Percentiles rank a stretch among this genome's conserved stretches.
phyloP scores from a whole-genome alignment of 495 filamentous ascomycete species.

The Talaromyces liani region DNA sequence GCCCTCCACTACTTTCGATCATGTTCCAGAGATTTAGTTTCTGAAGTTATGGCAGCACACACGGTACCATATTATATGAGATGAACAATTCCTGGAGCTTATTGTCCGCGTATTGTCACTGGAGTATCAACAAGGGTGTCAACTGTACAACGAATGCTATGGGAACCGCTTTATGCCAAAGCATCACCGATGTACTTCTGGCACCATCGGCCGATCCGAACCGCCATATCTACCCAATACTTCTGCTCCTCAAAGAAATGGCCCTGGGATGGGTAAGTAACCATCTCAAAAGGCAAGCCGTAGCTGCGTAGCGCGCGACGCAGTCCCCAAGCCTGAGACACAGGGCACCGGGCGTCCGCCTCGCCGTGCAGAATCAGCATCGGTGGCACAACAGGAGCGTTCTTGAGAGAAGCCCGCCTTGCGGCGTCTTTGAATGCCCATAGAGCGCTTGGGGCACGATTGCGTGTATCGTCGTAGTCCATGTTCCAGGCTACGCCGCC shows the following conservation, averaged over 20 bases:
- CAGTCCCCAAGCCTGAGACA: conserved; percentile 15
- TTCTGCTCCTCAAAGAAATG: conserved; percentile 14
- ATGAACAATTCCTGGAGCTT: background rate
- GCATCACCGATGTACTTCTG: conserved; percentile 6
- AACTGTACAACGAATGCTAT: background rate
- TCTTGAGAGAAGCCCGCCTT: background rate
- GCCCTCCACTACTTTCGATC: too few relatives aligned
- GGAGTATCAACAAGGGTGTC: background rate
- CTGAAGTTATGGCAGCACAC: background rate
- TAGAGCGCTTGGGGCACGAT: conserved; percentile 14
- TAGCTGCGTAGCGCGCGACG: conserved; percentile 12
- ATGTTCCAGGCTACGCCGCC: conserved; percentile 17
- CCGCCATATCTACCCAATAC: conserved; percentile 13
- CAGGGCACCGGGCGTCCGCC: conserved; percentile 14
- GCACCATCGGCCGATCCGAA: conserved; percentile 5
- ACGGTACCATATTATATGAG: background rate
- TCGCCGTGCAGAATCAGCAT: conserved; percentile 20
- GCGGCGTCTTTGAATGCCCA: conserved; percentile 14
- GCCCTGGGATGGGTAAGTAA: conserved; percentile 13
- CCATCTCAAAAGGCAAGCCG: conserved; percentile 13
- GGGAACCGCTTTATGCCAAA: background rate
- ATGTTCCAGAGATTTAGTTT: too few relatives aligned
- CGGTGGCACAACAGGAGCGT: conserved; percentile 10
- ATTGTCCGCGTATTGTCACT: background rate
- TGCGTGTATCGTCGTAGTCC: conserved; percentile 11